A percentile compares a stretch with the other conserved stretches of the same genome.
These are phyloP conservation scores for Ceratocystis harringtonii DNA, from an alignment of 2,329 filamentous ascomycete species.

Conservation along the genomic window DNA sequence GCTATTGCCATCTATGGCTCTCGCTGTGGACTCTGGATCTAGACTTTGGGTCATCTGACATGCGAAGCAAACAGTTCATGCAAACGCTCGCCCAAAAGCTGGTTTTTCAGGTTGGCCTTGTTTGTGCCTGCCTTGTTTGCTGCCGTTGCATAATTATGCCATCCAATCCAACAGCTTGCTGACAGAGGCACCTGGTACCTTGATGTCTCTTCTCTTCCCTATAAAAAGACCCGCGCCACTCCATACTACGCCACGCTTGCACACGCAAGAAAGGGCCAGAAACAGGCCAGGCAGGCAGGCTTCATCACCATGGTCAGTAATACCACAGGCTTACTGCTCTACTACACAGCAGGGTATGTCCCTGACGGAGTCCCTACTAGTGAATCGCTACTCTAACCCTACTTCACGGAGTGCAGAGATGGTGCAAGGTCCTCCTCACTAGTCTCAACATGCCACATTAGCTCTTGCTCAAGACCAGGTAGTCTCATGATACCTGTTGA, in stretches of 20 bases:
- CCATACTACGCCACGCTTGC: not conserved
- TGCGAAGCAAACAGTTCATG: not conserved
- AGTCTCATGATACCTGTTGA: not conserved
- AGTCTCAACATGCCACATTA: not conserved
- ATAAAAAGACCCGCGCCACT: not conserved
- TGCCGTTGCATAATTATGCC: not conserved
- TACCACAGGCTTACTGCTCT: not conserved
- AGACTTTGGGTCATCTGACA: not conserved
- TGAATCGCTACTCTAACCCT: not conserved
- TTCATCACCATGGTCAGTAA: too few relatives aligned
- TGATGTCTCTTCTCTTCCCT: not conserved
- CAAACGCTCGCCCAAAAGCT: not conserved
- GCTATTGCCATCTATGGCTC: too few relatives aligned
- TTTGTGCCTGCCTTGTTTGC: not conserved
- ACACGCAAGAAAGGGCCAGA: too few relatives aligned
- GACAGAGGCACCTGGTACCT: not conserved
- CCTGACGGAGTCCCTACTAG: not conserved
- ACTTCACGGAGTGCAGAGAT: not conserved
- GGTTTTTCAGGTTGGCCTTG: not conserved
- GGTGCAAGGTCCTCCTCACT: not conserved
- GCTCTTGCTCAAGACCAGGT: not conserved
- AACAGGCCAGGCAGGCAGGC: too few relatives aligned
- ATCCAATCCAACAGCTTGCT: not conserved
- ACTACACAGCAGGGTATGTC: not conserved
- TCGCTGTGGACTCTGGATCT: too few relatives aligned